Evolutionary conservation across 768 basidiomycete species (phyloP).

Genomic region (Lepiota subincarnata): DNA sequence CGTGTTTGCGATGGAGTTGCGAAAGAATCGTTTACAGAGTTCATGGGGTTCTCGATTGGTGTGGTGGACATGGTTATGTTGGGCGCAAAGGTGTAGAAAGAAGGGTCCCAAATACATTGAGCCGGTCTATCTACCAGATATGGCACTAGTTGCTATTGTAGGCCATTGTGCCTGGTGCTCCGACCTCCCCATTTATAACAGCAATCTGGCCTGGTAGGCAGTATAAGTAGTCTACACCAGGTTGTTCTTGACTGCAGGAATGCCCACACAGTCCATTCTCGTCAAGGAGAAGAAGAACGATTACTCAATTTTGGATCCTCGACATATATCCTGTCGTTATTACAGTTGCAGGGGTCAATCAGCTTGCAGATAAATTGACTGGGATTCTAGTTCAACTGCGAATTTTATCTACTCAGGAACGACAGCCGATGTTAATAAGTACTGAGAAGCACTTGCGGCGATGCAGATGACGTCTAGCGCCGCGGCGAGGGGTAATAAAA

Average conservation of each 20-base stretch:
- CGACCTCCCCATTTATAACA: not conserved
- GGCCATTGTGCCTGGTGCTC: not conserved
- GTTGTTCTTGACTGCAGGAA: not conserved
- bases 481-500: constrained; percentile 11
- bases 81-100: not conserved
- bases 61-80: constrained; percentile 30
- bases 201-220: not conserved
- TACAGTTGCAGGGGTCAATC: too few relatives aligned
- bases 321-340: not conserved
- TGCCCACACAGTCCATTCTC: not conserved
- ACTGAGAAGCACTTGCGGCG: not conserved
- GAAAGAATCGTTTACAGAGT: constrained; percentile 36
- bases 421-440: too few relatives aligned
- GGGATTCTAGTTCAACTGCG: too few relatives aligned
- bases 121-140: constrained; percentile 7
- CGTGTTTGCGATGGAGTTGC: not conserved
- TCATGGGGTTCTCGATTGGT: constrained; percentile 45
- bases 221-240: not conserved
- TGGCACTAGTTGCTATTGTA: constrained; percentile 7
- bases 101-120: not conserved
- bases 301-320: not conserved
- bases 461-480: constrained; percentile 1
- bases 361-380: too few relatives aligned
- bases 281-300: constrained; percentile 1
- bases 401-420: too few relatives aligned